Base-by-base conservation (phyloP, 108 stramenopile species). In the Skeletonema costatum region DNA sequence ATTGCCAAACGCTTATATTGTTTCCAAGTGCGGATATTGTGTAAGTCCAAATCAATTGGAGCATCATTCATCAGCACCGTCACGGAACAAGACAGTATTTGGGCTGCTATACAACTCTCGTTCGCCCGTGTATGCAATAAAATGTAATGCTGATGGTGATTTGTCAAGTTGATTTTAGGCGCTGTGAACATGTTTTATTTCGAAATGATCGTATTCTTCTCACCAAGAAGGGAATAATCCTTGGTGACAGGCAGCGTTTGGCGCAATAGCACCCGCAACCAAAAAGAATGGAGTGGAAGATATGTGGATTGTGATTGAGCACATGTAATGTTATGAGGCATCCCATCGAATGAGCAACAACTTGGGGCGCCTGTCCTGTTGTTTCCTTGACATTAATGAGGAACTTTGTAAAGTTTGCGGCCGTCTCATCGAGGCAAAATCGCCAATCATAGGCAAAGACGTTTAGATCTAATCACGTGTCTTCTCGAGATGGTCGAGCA, bases 391-490 rank as follows among this genome's bases (percentile, higher is more conserved):
- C 17, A 10, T 2, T 19, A 50, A 50, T 50, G 17, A 50, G 50
- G 50, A 50, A 50, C 17, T 50, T 50, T 17, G 50, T 51, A 60
- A 70, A 70, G 29, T 32, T 46, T 60, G 14, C 30, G 56, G 69
- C 69, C 14, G 69, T 60, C 48, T 70, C 69, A 70, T 60, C 58
- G 58, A 70, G 69, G 16, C 25, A 25, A 1, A 48, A 51, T 21
- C 69, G 69, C 69, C 69, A 70, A 25, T 70, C 69, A 25, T 70
- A 70, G 35, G 60, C 69, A 21, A 70, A 70, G 58, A 51, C 32
- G 60, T 60, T 53, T 12, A 70, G 32, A 51, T 70, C 58, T n/a
- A n/a, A n/a, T n/a, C n/a, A 32, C 69, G 56, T 11, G 58, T 29
- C 21, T 60, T 60, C 14, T 70, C 69, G 42, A 61, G 32, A 33